A percentile compares a stretch with the other conserved stretches of the same genome.
phyloP scores from a whole-genome alignment of 345 rosid species.

The Eucalyptus regnans region DNA sequence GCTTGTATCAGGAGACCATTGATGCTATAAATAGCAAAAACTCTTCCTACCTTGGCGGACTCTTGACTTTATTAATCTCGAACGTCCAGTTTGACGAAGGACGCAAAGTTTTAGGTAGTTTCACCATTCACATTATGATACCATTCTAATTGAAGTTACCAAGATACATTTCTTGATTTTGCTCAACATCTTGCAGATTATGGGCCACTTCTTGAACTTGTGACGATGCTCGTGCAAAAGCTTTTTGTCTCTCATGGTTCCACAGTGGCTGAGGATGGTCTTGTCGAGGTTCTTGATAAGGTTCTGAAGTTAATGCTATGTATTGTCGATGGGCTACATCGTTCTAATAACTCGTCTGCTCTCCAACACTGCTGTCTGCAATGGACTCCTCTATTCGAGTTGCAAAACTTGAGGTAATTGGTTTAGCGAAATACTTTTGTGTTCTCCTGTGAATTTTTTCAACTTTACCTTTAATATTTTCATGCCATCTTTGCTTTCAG shows the following conservation, averaged over 20 bases:
- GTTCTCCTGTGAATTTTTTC: neutral
- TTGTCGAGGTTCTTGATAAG: constrained; percentile 37
- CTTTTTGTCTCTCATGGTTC: constrained; percentile 23
- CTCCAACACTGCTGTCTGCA: constrained; percentile 22
- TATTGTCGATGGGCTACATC: constrained; percentile 37
- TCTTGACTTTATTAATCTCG: constrained; percentile 45
- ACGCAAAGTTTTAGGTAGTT: constrained; percentile 36
- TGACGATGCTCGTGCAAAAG: constrained; percentile 23
- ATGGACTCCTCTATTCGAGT: constrained; percentile 69
- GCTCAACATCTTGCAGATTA: constrained; percentile 33
- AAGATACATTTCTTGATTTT: neutral
- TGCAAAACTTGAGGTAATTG: constrained; percentile 47
- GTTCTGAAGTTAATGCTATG: constrained; percentile 53
- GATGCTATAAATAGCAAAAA: constrained; percentile 12
- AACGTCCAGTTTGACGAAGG: constrained; percentile 32
- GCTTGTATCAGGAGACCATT: constrained; percentile 38
- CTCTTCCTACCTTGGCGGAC: constrained; percentile 26
- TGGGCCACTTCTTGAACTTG: constrained; percentile 31
- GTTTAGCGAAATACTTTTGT: neutral
- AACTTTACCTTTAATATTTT: neutral
- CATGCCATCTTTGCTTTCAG: neutral
- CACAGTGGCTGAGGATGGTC: constrained; percentile 16
- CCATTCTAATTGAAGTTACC: neutral
- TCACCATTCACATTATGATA: neutral
- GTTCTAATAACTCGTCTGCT: constrained; percentile 18